phyloP scores from a whole-genome alignment of 371 early-diverging fungal genomes.

The Apophysomyces trapeziformis region DNA sequence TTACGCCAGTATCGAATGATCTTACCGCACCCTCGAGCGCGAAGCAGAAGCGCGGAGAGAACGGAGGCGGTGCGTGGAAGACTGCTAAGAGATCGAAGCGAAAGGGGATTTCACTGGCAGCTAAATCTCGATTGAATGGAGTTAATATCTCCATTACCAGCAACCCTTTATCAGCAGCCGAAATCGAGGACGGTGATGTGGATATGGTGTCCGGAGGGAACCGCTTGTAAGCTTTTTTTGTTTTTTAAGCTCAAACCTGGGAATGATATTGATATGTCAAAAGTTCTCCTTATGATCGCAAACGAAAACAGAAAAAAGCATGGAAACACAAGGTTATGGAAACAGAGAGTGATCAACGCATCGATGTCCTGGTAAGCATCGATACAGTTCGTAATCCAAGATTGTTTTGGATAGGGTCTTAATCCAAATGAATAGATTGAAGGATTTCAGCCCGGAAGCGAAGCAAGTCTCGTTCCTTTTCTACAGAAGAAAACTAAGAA shows the following conservation, averaged over 20 bases:
- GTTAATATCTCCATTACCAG: constrained; percentile 30
- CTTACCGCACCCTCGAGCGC: constrained; percentile 12
- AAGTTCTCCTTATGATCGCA: constrained; percentile 45
- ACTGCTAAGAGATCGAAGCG: constrained; percentile 17
- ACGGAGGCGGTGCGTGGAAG: constrained; percentile 35
- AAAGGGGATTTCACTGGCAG: constrained; percentile 23
- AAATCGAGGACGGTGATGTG: constrained; percentile 32
- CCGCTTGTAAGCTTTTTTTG: constrained; percentile 31
- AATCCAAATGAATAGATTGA: constrained; percentile 23
- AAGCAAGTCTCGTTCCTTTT: constrained; percentile 36
- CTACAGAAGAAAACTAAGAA: constrained; percentile 48
- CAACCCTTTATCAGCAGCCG: constrained; percentile 20
- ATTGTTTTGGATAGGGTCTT: too few relatives aligned
- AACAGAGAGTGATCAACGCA: constrained; percentile 22
- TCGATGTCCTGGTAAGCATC: constrained; percentile 37
- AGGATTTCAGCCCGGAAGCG: constrained; percentile 43
- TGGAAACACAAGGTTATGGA: constrained; percentile 16
- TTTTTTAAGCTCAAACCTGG: not conserved
- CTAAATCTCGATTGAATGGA: constrained; percentile 30
- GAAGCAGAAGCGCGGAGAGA: not conserved
- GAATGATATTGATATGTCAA: not conserved
- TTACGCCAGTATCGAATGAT: not conserved
- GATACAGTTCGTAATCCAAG: not conserved
- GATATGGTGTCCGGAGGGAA: constrained; percentile 41
- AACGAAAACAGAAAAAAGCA: constrained; percentile 18